Evolutionary conservation across 2,329 filamentous ascomycete species (phyloP).

Genomic region (Scopulariopsis brevicaulis): DNA sequence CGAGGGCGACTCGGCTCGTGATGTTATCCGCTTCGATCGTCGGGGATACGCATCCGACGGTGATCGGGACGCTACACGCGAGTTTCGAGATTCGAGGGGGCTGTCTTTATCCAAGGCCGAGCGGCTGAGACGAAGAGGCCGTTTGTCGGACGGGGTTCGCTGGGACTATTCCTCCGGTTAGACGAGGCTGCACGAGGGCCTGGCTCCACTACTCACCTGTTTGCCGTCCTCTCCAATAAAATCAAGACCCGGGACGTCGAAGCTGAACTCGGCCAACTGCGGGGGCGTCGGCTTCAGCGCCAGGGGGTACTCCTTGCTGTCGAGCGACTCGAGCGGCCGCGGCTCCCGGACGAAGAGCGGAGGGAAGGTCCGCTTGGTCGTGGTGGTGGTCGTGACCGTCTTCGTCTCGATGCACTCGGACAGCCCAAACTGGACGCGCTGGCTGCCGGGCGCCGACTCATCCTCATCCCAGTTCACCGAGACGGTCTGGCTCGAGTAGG

Average conservation of each 20-base stretch:
- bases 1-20: constrained; percentile 16
- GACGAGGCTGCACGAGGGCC: not conserved
- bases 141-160: constrained; percentile 4
- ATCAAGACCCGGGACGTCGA: constrained; percentile 47
- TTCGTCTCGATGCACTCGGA: constrained; percentile 57
- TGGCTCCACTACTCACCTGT: constrained; percentile 3
- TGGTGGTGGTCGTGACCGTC: constrained; percentile 82
- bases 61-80: constrained; percentile 19
- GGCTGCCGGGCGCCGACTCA: constrained; percentile 19
- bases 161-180: not conserved
- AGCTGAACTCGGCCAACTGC: constrained; percentile 65
- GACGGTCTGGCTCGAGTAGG: constrained; percentile 29
- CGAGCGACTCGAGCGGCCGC: constrained; percentile 57
- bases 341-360: constrained; percentile 71
- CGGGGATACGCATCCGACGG: constrained; percentile 20
- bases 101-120: not conserved
- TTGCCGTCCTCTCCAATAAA: constrained; percentile 29
- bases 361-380: constrained; percentile 73
- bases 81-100: constrained; percentile 2
- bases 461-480: constrained; percentile 35
- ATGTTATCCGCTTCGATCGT: constrained; percentile 15
- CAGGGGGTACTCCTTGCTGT: constrained; percentile 83
- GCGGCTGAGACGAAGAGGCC: not conserved
- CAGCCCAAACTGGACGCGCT: constrained; percentile 42
- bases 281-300: constrained; percentile 73